Conservation (phyloP, 2,329 filamentous ascomycete genomes). For the Fonsecaea erecta region DNA sequence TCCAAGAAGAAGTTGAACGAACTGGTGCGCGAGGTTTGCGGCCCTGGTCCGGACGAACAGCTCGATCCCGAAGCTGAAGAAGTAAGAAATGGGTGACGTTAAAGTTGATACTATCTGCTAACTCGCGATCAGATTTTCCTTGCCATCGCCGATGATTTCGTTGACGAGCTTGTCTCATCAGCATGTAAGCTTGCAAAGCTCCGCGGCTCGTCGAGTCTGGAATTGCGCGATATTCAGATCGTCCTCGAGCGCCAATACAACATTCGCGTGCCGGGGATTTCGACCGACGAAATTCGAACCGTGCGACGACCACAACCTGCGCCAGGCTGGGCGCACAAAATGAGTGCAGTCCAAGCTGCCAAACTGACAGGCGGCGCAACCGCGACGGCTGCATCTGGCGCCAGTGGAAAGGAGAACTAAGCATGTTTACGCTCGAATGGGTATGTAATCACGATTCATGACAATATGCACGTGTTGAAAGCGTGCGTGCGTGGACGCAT, state of each 20-base stretch:
- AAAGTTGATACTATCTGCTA: background rate
- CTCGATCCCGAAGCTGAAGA: constrained; percentile 94
- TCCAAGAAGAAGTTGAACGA: constrained; percentile 98
- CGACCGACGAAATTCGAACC: constrained; percentile 89
- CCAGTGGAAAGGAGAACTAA: constrained; percentile 26
- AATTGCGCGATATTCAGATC: constrained; percentile 84
- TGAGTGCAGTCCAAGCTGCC: constrained; percentile 83
- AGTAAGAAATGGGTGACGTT: constrained; percentile 57
- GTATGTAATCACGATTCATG: background rate
- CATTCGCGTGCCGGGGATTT: constrained; percentile 91
- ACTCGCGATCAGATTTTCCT: constrained; percentile 70
- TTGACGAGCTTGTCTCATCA: constrained; percentile 84
- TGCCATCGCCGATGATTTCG: constrained; percentile 88
- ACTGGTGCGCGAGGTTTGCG: constrained; percentile 89
- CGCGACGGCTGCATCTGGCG: constrained; percentile 12
- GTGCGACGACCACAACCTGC: constrained; percentile 92
- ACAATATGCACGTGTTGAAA: background rate
- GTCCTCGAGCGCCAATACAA: constrained; percentile 85
- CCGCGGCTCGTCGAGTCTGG: constrained; percentile 84
- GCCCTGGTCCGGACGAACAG: constrained; percentile 70
- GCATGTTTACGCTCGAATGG: background rate
- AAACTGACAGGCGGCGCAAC: constrained; percentile 35
- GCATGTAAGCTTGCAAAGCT: constrained; percentile 93
- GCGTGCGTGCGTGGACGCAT: background rate
- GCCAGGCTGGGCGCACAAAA: constrained; percentile 89